Base-by-base conservation (phyloP, 768 basidiomycete genomes). In the Nidula microcarpa region DNA sequence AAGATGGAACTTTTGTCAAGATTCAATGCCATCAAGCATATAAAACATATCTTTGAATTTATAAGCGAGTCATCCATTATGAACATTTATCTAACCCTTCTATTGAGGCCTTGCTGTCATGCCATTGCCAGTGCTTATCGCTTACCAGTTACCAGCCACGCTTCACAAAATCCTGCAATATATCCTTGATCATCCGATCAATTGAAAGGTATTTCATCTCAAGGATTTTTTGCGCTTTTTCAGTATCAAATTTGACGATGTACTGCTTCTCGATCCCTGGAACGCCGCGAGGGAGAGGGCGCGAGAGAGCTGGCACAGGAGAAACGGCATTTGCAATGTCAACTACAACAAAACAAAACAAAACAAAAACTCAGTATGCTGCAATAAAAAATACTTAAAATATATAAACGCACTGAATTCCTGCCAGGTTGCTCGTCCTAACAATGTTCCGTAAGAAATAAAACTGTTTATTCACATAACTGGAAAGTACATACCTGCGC, bases 401-500 rank as follows among this genome's bases (percentile, higher is more conserved):
- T 39, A 41, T 41, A 41, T 23, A 4, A 41, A 41, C 44, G 10
- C 18, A 46, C 44, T 46, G 13, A 11, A 46, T 10, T 46, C 44
- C 18, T 46, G 44, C 44, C 44, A 46, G 23, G 23, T n/a, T 14
- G 23, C 44, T 14, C 44, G 37, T 41, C 37, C 37, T 41, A 11
- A 16, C 16, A 4, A 16, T 11, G 16, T 4, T 41, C 23, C 23
- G 23, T 23, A 23, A 23, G 37, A 16, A 11, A 11, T 41, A 41
- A 16, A 11, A 16, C 11, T 1, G 4, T 41, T 11, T 41, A 41
- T 4, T 11, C 16, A 41, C 11, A 11, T 41, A 16, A 4, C 11
- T n/a, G 16, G 18, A 47, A 16, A 13, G 30, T 11, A 47, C 13
- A 3, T 47, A 57, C 74, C 71, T 0, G 60, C 68, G 17, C 63